Base-by-base conservation (phyloP, 257 asterid species). In the Nemophila menziesii region DNA sequence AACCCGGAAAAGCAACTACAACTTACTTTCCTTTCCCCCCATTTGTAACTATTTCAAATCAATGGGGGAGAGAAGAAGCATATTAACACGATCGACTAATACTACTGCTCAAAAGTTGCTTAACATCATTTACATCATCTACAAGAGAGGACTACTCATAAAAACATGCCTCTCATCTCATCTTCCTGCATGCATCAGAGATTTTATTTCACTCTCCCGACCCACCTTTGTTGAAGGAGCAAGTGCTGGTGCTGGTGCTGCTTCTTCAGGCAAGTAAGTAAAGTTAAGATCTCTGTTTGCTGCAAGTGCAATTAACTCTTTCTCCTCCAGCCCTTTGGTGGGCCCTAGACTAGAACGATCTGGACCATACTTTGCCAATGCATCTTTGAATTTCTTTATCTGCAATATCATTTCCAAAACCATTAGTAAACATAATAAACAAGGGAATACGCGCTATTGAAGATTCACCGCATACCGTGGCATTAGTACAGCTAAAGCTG, bases 401-500 rank as follows among this genome's bases (percentile, higher is more conserved):
- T 68, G 62, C 15, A 48, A 6, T 16, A 58, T 22, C 9, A 15
- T 23, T 11, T n/a, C n/a, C n/a, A n/a, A n/a, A n/a, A n/a, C n/a
- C n/a, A n/a, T n/a, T n/a, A n/a, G n/a, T n/a, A n/a, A n/a, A n/a
- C n/a, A n/a, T n/a, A n/a, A n/a, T n/a, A n/a, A n/a, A n/a, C n/a
- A n/a, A n/a, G n/a, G n/a, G n/a, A n/a, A n/a, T n/a, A n/a, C n/a
- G n/a, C n/a, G n/a, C n/a, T n/a, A n/a, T n/a, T n/a, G n/a, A n/a
- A n/a, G n/a, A n/a, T n/a, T n/a, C n/a, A n/a, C n/a, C n/a, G n/a
- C n/a, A n/a, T n/a, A n/a, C 71, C 52, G 73, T 65, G 46, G 70
- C 70, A 48, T 61, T 70, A 38, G 69, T 70, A 16, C 77, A 65
- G 2, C 77, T 70, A 38, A 70, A 70, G 66, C 77, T 70, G 58